Percentiles rank a stretch among this genome's conserved stretches.
phyloP scores from a whole-genome alignment of 1,139 yeast species.

The Scheffersomyces cryptocercus region DNA sequence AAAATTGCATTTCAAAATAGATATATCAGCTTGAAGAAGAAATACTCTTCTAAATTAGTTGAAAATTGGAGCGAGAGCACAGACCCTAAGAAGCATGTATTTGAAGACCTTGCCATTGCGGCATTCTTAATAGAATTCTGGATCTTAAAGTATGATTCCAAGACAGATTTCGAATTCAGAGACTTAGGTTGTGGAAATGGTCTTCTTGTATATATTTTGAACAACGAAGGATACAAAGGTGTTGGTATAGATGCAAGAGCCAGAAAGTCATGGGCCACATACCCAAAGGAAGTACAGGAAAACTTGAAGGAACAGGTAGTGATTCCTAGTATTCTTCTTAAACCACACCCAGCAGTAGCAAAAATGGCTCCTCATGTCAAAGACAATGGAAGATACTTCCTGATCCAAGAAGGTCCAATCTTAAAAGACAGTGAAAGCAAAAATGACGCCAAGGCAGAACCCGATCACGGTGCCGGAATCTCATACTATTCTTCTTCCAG shows the following conservation, averaged over 20 bases:
- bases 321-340: slow-evolving; percentile 68
- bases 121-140: slow-evolving; percentile 92
- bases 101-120: slow-evolving; percentile 95
- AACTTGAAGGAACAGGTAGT: slow-evolving; percentile 73
- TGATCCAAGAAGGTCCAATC: slow-evolving; percentile 28
- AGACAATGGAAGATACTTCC: slow-evolving; percentile 64
- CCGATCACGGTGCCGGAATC: neutral
- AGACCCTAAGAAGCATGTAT: slow-evolving; percentile 93
- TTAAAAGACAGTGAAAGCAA: neutral
- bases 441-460: neutral
- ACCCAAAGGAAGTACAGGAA: slow-evolving; percentile 61
- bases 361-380: slow-evolving; percentile 52
- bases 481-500: slow-evolving; percentile 50
- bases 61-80: slow-evolving; percentile 90
- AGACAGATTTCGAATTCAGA: slow-evolving; percentile 63
- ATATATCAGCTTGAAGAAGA: slow-evolving; percentile 77
- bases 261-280: slow-evolving; percentile 83
- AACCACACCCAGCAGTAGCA: slow-evolving; percentile 65
- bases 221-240: slow-evolving; percentile 80
- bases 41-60: slow-evolving; percentile 75
- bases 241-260: slow-evolving; percentile 88
- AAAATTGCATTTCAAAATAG: slow-evolving; percentile 82
- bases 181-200: slow-evolving; percentile 98
- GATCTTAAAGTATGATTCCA: slow-evolving; percentile 55
- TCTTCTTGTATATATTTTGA: slow-evolving; percentile 70